Evolutionary conservation across 768 basidiomycete genomes (phyloP).

Genomic region (Pleurotus salmoneostramineus): DNA sequence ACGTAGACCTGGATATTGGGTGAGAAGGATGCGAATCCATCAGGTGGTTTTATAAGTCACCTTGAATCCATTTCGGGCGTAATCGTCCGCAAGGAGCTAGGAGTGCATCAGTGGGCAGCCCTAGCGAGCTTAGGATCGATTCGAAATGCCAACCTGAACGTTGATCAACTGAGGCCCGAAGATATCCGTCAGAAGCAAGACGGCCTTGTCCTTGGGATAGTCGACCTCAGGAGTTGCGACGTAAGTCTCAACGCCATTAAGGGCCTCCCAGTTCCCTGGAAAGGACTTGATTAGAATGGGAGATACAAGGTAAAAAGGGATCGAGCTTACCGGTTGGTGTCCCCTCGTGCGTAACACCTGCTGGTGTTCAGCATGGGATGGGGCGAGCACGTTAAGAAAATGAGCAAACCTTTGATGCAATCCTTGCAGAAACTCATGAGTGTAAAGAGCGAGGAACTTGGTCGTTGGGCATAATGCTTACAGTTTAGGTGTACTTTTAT

Average conservation of each 20-base stretch:
- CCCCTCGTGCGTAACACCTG: constrained; percentile 36
- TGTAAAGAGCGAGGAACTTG: not conserved
- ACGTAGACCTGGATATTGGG: constrained; percentile 25
- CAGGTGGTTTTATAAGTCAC: constrained; percentile 14
- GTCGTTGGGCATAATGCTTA: too few relatives aligned
- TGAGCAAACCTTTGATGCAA: constrained; percentile 35
- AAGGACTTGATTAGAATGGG: not conserved
- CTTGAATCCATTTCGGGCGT: constrained; percentile 42
- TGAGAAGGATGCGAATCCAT: not conserved
- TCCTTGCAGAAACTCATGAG: constrained; percentile 47
- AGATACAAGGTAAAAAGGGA: not conserved
- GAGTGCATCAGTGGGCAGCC: not conserved
- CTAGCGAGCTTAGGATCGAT: not conserved
- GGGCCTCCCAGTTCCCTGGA: constrained; percentile 31
- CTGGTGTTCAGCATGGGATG: not conserved
- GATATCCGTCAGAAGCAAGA: constrained; percentile 40
- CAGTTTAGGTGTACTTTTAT: too few relatives aligned
- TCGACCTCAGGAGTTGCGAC: constrained; percentile 35
- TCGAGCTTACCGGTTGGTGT: constrained; percentile 24
- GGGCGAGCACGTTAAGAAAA: too few relatives aligned
- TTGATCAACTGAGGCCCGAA: constrained; percentile 36
- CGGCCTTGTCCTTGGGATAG: constrained; percentile 39
- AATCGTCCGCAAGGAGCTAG: constrained; percentile 38
- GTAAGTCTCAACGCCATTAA: constrained; percentile 35
- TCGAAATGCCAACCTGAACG: constrained; percentile 10